phyloP scores from a whole-genome alignment of 1,284 basidiomycete species.

The Ceratorhiza oryzae-sativae region DNA sequence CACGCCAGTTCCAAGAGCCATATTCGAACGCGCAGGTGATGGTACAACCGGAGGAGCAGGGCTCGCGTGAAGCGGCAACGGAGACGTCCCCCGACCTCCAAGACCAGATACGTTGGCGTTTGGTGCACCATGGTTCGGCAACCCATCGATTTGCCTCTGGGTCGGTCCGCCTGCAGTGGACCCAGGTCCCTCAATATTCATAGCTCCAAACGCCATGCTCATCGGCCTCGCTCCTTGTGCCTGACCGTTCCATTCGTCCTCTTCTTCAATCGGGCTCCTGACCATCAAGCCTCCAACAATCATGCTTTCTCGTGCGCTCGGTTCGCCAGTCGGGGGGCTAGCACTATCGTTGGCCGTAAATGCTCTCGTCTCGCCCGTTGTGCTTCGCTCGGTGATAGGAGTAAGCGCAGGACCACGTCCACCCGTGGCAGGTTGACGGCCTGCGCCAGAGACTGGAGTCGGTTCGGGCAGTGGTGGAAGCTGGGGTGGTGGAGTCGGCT shows the following conservation, averaged over 20 bases:
- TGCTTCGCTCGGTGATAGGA: constrained; percentile 59
- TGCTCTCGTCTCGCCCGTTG: constrained; percentile 46
- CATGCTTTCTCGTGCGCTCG: neutral
- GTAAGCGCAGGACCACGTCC: constrained; percentile 49
- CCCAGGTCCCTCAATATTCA: constrained; percentile 24
- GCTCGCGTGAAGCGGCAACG: neutral
- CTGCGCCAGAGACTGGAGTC: constrained; percentile 44
- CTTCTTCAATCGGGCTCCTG: constrained; percentile 37
- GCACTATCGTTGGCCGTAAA: constrained; percentile 42
- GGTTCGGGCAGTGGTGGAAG: constrained; percentile 42
- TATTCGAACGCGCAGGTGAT: too few species aligned
- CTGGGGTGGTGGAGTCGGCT: constrained; percentile 22
- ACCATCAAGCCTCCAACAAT: constrained; percentile 6
- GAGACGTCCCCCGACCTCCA: neutral
- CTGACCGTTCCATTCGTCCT: constrained; percentile 11
- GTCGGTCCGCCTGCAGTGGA: neutral
- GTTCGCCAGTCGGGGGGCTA: constrained; percentile 40
- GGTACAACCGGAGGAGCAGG: neutral
- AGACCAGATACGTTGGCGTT: neutral
- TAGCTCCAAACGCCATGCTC: constrained; percentile 36
- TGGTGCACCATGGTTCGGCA: neutral
- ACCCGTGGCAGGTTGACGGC: constrained; percentile 44
- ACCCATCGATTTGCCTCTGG: neutral
- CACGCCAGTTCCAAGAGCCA: constrained; percentile 25
- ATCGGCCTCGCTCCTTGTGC: constrained; percentile 21